These are phyloP conservation scores for Erigeron canadensis DNA, from an alignment of 129 eudicot genomes.

Conservation along the genomic window DNA sequence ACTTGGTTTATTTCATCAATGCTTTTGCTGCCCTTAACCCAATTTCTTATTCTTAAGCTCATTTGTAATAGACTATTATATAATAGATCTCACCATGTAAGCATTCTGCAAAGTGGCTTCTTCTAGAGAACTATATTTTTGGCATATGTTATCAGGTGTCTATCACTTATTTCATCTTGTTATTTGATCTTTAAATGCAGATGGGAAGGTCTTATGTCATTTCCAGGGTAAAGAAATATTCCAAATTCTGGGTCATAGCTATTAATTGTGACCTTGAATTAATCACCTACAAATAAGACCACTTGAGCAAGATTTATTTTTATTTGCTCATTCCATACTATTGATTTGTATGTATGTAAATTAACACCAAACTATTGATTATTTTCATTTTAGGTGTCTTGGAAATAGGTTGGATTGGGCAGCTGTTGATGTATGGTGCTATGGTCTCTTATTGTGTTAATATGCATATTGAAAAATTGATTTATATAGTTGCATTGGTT, in stretches of 20 bases:
- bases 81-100: conserved; percentile 11
- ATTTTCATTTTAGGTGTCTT: no score
- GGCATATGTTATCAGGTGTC: neutral
- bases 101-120: neutral
- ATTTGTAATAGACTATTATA: neutral
- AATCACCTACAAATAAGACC: no score
- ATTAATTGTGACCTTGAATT: no score
- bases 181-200: conserved; percentile 43
- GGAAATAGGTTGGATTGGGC: no score
- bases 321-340: no score
- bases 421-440: no score
- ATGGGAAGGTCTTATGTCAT: conserved; percentile 84
- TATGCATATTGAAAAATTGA: no score
- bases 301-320: no score
- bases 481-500: no score
- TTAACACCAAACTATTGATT: no score
- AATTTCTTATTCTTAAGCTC: conserved; percentile 10
- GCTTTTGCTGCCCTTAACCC: conserved; percentile 15
- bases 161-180: neutral
- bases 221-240: conserved; percentile 74
- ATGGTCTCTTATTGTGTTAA: no score
- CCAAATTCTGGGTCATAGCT: conserved; percentile 87
- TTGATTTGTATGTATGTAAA: no score
- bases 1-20: conserved; percentile 6
- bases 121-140: conserved; percentile 5